A percentile compares a stretch with the other conserved stretches of the same genome.
phyloP scores from a whole-genome alignment of 441 rosid species.

The Corymbia citriodora region DNA sequence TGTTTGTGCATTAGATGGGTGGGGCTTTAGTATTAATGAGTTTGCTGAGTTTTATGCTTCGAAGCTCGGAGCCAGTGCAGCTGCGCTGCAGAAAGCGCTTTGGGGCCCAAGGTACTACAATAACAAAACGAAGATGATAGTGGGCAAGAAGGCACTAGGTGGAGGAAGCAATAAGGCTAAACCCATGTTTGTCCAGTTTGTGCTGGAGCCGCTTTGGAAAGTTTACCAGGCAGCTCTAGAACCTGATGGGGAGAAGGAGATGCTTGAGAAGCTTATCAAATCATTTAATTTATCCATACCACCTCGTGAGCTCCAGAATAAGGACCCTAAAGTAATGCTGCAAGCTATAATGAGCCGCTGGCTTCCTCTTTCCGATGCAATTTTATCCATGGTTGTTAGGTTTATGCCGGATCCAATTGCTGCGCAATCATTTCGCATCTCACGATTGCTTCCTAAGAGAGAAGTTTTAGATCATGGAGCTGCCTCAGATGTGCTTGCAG shows the following conservation, averaged over 20 bases:
- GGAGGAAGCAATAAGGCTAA: slow-evolving; percentile 45
- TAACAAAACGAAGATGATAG: slow-evolving; percentile 75
- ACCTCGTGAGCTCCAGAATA: slow-evolving; percentile 76
- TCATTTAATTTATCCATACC: slow-evolving; percentile 64
- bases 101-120: slow-evolving; percentile 90
- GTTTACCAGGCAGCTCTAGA: slow-evolving; percentile 72
- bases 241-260: slow-evolving; percentile 53
- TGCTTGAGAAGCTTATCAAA: slow-evolving; percentile 67
- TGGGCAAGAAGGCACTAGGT: slow-evolving; percentile 64
- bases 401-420: slow-evolving; percentile 74
- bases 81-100: slow-evolving; percentile 58
- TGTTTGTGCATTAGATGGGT: slow-evolving; percentile 88
- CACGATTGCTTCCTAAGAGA: slow-evolving; percentile 75
- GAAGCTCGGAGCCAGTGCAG: slow-evolving; percentile 70
- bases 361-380: slow-evolving; percentile 89
- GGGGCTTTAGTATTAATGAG: slow-evolving; percentile 77
- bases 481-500: slow-evolving; percentile 44
- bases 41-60: slow-evolving; percentile 82
- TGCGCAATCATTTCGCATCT: slow-evolving; percentile 64
- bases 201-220: slow-evolving; percentile 92
- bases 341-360: slow-evolving; percentile 88
- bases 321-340: slow-evolving; percentile 79
- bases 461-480: slow-evolving; percentile 30
- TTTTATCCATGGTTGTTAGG: slow-evolving; percentile 85
- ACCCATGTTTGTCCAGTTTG: slow-evolving; percentile 95